Percentiles rank a stretch among this genome's conserved stretches.
phyloP scores from a whole-genome alignment of 2,329 filamentous ascomycete genomes.

The Venturia asperata region DNA sequence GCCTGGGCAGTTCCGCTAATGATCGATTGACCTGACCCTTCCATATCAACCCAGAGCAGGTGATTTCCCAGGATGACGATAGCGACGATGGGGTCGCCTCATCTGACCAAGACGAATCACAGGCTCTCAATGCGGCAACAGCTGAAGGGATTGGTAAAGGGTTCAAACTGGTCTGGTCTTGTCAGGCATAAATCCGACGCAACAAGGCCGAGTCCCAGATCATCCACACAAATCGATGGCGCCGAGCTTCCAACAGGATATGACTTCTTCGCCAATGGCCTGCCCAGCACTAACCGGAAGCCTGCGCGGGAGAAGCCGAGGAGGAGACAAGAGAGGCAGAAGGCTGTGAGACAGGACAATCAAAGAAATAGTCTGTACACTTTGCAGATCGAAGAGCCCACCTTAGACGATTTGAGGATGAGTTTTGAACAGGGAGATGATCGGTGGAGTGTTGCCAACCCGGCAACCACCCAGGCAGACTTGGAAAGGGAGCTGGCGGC shows the following conservation, averaged over 20 bases:
- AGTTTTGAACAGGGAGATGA: slow-evolving; percentile 17
- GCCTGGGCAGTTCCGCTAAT: neutral
- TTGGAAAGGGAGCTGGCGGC: slow-evolving; percentile 1
- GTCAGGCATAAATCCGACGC: neutral
- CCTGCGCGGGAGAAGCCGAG: neutral
- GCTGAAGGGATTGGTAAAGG: neutral
- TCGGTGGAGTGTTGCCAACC: slow-evolving; percentile 12
- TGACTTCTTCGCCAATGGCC: neutral
- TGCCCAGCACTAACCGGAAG: slow-evolving; percentile 2
- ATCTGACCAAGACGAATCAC: neutral
- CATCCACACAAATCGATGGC: neutral
- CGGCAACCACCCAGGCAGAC: neutral
- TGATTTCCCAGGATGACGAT: neutral
- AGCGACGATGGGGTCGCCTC: slow-evolving; percentile 3
- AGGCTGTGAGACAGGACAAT: neutral
- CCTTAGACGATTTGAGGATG: slow-evolving; percentile 17
- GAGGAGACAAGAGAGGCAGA: slow-evolving; percentile 12
- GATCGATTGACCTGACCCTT: neutral
- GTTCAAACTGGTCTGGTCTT: slow-evolving; percentile 1
- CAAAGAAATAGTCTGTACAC: neutral
- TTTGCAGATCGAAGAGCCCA: slow-evolving; percentile 14
- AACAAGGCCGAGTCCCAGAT: neutral
- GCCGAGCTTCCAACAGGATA: neutral
- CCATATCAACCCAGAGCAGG: neutral
- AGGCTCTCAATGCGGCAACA: slow-evolving; percentile 4